Percentiles rank a stretch among this genome's conserved stretches.
Evolutionary conservation across 139 green algal genomes (phyloP).

Genomic region (Dunaliella primolecta): DNA sequence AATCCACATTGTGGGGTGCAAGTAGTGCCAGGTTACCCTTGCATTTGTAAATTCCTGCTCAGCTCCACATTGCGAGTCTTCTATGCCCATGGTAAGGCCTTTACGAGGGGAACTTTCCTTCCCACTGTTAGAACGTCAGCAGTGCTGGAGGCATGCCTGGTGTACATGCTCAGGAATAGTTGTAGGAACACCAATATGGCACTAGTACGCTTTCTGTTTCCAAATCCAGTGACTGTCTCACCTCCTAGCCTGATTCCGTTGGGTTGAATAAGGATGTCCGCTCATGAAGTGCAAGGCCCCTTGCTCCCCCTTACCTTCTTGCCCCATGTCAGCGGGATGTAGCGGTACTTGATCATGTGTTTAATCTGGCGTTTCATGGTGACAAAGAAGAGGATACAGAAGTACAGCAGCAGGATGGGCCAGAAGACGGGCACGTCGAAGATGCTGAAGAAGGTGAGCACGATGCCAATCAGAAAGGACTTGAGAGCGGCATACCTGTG

Average conservation of each 20-base stretch:
- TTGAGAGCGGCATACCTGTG: constrained; percentile 79
- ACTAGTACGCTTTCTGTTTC: background rate
- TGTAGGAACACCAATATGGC: background rate
- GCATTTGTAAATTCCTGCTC: too few relatives aligned
- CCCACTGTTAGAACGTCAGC: background rate
- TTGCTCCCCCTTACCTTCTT: constrained; percentile 44
- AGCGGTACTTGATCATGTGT: constrained; percentile 87
- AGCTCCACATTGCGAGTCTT: too few relatives aligned
- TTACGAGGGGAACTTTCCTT: too few relatives aligned
- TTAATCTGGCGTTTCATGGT: constrained; percentile 98
- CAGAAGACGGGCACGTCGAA: constrained; percentile 99
- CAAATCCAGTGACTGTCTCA: background rate
- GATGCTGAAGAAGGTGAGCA: constrained; percentile 90
- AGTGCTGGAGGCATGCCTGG: background rate
- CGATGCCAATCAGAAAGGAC: constrained; percentile 79
- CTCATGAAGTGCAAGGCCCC: too few relatives aligned
- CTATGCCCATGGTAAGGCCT: too few relatives aligned
- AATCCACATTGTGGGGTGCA: too few relatives aligned
- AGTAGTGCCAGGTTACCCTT: too few relatives aligned
- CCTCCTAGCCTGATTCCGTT: background rate
- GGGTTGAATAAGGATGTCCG: too few relatives aligned
- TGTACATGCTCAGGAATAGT: background rate
- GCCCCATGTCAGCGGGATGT: constrained; percentile 38
- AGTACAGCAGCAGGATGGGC: constrained; percentile 98
- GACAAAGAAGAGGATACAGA: constrained; percentile 86